Conservation (phyloP, 1,284 basidiomycete species). For the Fomitopsis schrenkii region DNA sequence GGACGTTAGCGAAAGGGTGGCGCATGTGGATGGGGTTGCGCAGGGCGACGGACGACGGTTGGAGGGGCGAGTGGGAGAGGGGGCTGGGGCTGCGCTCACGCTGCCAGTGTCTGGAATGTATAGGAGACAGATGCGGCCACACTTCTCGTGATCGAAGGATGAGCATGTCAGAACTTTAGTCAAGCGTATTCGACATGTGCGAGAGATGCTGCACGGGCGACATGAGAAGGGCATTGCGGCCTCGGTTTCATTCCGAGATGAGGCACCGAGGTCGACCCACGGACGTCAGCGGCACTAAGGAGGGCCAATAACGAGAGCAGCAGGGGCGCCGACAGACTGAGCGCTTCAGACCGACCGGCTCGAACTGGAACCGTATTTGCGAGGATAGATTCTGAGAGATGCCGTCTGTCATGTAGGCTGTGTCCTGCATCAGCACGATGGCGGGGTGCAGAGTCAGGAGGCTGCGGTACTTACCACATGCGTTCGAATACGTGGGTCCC, state of each 20-base stretch:
- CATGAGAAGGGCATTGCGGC: background rate
- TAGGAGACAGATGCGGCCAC: background rate
- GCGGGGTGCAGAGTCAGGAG: no score
- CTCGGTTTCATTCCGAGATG: background rate
- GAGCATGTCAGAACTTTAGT: background rate
- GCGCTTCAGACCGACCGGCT: no score
- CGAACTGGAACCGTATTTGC: no score
- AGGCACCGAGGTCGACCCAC: background rate
- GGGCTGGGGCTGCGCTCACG: background rate
- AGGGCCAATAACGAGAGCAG: background rate
- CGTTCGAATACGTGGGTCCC: no score
- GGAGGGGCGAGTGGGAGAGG: background rate
- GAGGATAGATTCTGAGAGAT: no score
- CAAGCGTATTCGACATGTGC: background rate
- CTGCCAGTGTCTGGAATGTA: background rate
- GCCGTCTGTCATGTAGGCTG: no score
- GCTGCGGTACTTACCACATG: no score
- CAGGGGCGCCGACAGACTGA: no score
- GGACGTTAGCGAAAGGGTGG: constrained; percentile 17
- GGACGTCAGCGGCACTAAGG: background rate
- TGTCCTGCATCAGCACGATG: no score
- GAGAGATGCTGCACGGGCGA: background rate
- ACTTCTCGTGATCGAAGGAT: background rate
- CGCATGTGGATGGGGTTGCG: constrained; percentile 8
- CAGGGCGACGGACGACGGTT: background rate